A percentile compares a stretch with the other conserved stretches of the same genome.
These are phyloP conservation scores for Malassezia furfur DNA, from an alignment of 1,284 basidiomycete species.

Conservation along the genomic window DNA sequence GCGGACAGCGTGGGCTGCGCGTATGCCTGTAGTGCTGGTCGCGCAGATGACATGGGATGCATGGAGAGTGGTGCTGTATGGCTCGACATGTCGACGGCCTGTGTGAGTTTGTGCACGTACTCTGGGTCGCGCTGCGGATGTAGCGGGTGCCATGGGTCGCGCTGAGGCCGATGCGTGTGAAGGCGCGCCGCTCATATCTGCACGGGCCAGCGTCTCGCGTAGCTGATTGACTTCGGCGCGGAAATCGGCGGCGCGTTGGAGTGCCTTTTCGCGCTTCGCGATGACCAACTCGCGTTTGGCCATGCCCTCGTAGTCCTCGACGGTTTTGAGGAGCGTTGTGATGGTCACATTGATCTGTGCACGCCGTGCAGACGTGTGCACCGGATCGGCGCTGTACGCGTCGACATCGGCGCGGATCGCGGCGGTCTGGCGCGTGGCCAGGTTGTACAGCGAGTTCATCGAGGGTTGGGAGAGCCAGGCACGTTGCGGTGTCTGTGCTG, in stretches of 20 bases:
- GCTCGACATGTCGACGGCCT: not conserved
- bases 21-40: not conserved
- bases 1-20: not conserved
- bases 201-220: constrained; percentile 15
- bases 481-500: not conserved
- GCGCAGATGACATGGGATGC: not conserved
- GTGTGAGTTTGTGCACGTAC: not conserved
- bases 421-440: constrained; percentile 41
- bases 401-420: constrained; percentile 42
- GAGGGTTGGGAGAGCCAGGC: not conserved
- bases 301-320: constrained; percentile 46
- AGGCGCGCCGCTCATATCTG: not conserved
- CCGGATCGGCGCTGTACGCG: constrained; percentile 25
- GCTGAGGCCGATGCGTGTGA: not conserved
- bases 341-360: constrained; percentile 36
- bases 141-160: not conserved
- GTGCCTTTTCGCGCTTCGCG: constrained; percentile 44
- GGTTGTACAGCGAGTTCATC: constrained; percentile 47
- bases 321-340: constrained; percentile 34
- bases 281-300: constrained; percentile 42
- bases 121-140: not conserved
- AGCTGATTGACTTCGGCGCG: constrained; percentile 33
- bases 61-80: not conserved
- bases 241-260: constrained; percentile 36
- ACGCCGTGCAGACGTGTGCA: constrained; percentile 18